phyloP scores from a whole-genome alignment of 2,329 filamentous ascomycete genomes.

The Domatiomyces catenatus region DNA sequence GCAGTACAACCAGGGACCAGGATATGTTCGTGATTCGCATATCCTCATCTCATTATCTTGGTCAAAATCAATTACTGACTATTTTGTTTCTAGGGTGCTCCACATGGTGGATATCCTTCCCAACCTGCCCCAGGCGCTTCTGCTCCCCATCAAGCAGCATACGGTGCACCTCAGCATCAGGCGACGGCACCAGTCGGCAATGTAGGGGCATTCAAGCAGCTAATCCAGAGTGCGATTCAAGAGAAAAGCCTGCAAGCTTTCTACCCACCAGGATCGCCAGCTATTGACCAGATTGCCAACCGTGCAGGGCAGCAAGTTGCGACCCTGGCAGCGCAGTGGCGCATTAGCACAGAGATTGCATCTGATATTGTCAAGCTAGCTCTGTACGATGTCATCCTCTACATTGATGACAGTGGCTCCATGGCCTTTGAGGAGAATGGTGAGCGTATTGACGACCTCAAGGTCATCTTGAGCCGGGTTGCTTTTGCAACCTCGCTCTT shows the following conservation, averaged over 20 bases:
- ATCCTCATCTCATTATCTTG: constrained; percentile 3
- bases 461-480: constrained; percentile 47
- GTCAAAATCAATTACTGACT: background rate
- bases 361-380: constrained; percentile 46
- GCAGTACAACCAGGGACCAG: constrained; percentile 23
- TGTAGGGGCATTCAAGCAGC: constrained; percentile 40
- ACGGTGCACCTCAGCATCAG: constrained; percentile 14
- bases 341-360: constrained; percentile 43
- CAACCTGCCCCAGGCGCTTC: constrained; percentile 16
- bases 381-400: constrained; percentile 47
- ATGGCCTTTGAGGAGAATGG: constrained; percentile 55
- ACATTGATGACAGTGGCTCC: constrained; percentile 54
- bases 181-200: constrained; percentile 30
- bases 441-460: constrained; percentile 50
- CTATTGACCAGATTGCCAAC: constrained; percentile 36
- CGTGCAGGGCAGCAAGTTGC: constrained; percentile 37
- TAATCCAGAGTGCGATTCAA: constrained; percentile 40
- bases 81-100: constrained; percentile 17
- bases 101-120: constrained; percentile 12
- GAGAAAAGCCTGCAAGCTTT: constrained; percentile 45
- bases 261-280: constrained; percentile 40
- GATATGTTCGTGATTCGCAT: constrained; percentile 19
- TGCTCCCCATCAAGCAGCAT: constrained; percentile 17
- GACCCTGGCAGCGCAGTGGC: constrained; percentile 41
- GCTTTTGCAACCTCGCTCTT: constrained; percentile 53